phyloP scores from a whole-genome alignment of 352 stramenopile species.

The Peronosclerospora sorghi region DNA sequence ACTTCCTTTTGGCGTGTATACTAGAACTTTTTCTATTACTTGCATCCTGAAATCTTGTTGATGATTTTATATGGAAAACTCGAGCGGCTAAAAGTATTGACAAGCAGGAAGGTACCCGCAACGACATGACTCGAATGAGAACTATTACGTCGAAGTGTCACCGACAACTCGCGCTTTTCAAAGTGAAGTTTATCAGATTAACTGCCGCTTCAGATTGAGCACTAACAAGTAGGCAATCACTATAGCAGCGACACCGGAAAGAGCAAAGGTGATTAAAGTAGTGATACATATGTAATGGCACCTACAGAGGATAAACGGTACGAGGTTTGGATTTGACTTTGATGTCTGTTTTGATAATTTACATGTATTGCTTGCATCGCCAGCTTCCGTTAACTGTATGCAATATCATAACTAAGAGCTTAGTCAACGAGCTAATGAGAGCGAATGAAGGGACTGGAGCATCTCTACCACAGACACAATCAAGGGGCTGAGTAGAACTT shows the following conservation, averaged over 20 bases:
- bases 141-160: too few species aligned
- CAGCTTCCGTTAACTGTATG: slow-evolving; percentile 69
- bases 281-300: slow-evolving; percentile 80
- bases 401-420: slow-evolving; percentile 59
- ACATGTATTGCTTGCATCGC: slow-evolving; percentile 41
- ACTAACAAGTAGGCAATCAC: too few species aligned
- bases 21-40: slow-evolving; percentile 3
- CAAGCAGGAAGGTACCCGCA: too few species aligned
- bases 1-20: slow-evolving; percentile 9
- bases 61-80: too few species aligned
- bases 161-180: too few species aligned
- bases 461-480: slow-evolving; percentile 55
- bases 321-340: neutral
- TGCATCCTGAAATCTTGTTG: too few species aligned
- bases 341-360: too few species aligned
- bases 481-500: slow-evolving; percentile 57
- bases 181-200: too few species aligned
- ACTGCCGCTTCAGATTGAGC: too few species aligned
- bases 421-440: slow-evolving; percentile 59
- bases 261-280: slow-evolving; percentile 60
- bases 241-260: slow-evolving; percentile 22
- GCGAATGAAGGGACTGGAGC: slow-evolving; percentile 55
- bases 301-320: slow-evolving; percentile 70
- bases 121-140: too few species aligned
- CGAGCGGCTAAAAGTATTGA: too few species aligned